Evolutionary conservation across 768 basidiomycete genomes (phyloP).

Genomic region (Trametopsis cervina): DNA sequence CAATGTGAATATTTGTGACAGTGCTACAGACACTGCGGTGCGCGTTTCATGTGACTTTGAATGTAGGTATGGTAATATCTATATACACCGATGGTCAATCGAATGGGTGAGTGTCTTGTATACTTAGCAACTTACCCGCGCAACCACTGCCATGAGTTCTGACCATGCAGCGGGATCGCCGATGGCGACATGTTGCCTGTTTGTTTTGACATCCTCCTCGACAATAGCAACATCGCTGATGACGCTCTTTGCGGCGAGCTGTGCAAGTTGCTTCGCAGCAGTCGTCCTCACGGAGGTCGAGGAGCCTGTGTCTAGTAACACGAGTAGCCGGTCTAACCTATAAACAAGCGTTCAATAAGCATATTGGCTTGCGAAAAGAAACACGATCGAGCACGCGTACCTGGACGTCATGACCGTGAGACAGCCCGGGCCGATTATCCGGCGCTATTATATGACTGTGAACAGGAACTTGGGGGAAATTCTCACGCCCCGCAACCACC

Average conservation of each 20-base stretch:
- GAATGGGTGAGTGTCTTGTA: neutral
- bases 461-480: slow-evolving; percentile 36
- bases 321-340: slow-evolving; percentile 97
- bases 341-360: slow-evolving; percentile 2
- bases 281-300: slow-evolving; percentile 84
- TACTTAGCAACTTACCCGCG: slow-evolving; percentile 55
- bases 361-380: no score
- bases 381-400: slow-evolving; percentile 30
- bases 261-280: slow-evolving; percentile 94
- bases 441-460: slow-evolving; percentile 31
- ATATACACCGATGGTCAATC: neutral
- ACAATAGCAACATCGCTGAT: slow-evolving; percentile 68
- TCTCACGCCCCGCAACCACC: slow-evolving; percentile 37
- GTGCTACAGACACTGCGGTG: slow-evolving; percentile 79
- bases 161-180: slow-evolving; percentile 78
- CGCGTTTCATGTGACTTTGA: slow-evolving; percentile 92
- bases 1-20: slow-evolving; percentile 80
- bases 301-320: slow-evolving; percentile 92
- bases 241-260: slow-evolving; percentile 82
- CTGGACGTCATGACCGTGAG: slow-evolving; percentile 68
- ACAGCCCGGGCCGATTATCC: slow-evolving; percentile 43
- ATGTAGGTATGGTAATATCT: slow-evolving; percentile 89
- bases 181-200: slow-evolving; percentile 48
- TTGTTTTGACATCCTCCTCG: slow-evolving; percentile 70
- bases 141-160: slow-evolving; percentile 85